Conservation (phyloP, 345 rosid genomes). For the Isatis tinctoria region DNA sequence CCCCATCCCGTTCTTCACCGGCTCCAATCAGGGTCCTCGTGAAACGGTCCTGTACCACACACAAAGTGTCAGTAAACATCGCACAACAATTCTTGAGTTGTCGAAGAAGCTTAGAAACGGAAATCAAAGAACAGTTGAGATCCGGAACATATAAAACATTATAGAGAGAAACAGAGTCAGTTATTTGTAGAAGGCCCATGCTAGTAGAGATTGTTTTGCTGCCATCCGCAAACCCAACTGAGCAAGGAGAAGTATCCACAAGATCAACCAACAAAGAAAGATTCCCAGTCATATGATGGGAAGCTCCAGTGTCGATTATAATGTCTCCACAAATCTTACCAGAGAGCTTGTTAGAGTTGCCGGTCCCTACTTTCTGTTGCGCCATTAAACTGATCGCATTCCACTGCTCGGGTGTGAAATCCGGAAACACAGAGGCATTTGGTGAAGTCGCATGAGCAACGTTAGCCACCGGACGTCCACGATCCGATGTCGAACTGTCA, state of each 20-base stretch:
- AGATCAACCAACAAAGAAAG: not conserved
- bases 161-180: not conserved
- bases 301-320: not conserved
- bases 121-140: not conserved
- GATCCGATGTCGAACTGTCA: fast-evolving
- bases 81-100: not conserved
- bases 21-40: not conserved
- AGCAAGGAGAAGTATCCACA: too few relatives aligned
- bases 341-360: not conserved
- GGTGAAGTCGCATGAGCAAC: not conserved
- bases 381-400: not conserved
- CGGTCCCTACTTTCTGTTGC: not conserved
- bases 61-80: not conserved
- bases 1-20: not conserved
- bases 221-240: not conserved
- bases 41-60: not conserved
- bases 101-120: not conserved
- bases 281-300: not conserved
- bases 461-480: not conserved
- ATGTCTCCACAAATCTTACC: not conserved
- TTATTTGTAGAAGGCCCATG: not conserved
- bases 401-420: not conserved
- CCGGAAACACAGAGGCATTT: not conserved
- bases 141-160: not conserved
- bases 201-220: not conserved